A percentile compares a stretch with the other conserved stretches of the same genome.
phyloP scores from a whole-genome alignment of 75 land plant species.

The Selaginella moellendorffii region DNA sequence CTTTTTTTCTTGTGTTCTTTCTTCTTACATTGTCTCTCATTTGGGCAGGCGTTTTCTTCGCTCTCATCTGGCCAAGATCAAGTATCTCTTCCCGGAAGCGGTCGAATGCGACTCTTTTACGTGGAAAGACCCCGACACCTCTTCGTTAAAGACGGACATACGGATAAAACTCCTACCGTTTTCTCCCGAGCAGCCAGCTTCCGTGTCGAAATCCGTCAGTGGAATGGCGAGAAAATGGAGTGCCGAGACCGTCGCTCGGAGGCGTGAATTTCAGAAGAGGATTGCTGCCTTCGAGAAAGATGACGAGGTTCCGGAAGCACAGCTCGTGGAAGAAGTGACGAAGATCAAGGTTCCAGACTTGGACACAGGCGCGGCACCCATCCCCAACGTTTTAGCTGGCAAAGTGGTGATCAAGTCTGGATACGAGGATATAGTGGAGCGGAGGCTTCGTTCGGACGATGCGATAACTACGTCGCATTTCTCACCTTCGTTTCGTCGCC shows the following conservation, averaged over 20 bases:
- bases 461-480: neutral
- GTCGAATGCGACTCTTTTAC: constrained; percentile 29
- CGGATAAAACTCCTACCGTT: neutral
- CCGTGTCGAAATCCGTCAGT: neutral
- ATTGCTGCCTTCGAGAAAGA: constrained; percentile 44
- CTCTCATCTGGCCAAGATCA: constrained; percentile 63
- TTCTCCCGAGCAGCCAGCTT: neutral
- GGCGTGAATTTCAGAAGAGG: constrained; percentile 39
- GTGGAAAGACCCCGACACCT: neutral
- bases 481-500: constrained; percentile 3
- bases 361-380: neutral
- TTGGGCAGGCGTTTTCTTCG: constrained; percentile 45
- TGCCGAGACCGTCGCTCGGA: constrained; percentile 15
- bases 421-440: neutral
- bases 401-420: neutral
- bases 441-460: neutral
- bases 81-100: constrained; percentile 57
- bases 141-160: neutral
- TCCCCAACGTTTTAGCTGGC: neutral
- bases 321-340: constrained; percentile 5
- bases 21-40: neutral
- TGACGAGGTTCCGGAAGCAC: constrained; percentile 52
- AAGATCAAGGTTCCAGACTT: neutral
- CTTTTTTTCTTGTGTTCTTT: neutral
- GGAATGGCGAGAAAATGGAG: constrained; percentile 3